Conservation (phyloP, 768 basidiomycete species). For the Calocybe cyanea region DNA sequence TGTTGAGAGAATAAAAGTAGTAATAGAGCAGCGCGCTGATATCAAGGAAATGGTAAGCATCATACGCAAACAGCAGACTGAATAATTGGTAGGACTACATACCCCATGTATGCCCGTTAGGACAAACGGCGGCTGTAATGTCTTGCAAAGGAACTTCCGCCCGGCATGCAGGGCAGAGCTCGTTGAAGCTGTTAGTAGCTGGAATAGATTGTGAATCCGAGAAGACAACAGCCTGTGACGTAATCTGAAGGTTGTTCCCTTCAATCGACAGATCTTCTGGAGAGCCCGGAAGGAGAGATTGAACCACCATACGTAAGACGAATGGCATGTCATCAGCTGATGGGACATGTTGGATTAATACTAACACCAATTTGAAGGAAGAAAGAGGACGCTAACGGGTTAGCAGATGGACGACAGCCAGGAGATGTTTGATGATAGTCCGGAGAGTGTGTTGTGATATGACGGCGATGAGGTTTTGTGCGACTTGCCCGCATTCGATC, state of each 20-base stretch:
- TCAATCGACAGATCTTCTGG: conserved; percentile 35
- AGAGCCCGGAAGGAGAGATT: conserved; percentile 52
- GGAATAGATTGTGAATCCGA: conserved; percentile 25
- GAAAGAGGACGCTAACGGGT: conserved; percentile 34
- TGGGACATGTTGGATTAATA: conserved; percentile 1
- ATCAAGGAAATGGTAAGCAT: conserved; percentile 13
- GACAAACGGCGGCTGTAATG: conserved; percentile 57
- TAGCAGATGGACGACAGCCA: conserved; percentile 40
- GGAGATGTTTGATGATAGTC: conserved; percentile 54
- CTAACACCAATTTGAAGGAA: conserved; percentile 2
- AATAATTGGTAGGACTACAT: conserved; percentile 21
- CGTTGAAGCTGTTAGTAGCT: conserved; percentile 42
- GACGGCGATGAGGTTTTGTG: conserved; percentile 42
- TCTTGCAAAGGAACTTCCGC: conserved; percentile 56
- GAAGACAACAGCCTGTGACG: conserved; percentile 21
- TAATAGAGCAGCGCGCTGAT: conserved; percentile 75
- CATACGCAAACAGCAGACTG: background rate
- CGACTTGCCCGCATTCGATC: conserved; percentile 46
- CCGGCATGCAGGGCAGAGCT: conserved; percentile 74
- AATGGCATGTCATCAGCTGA: conserved; percentile 65
- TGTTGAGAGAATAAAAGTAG: conserved; percentile 77
- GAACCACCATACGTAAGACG: conserved; percentile 54
- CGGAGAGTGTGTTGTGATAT: conserved; percentile 54
- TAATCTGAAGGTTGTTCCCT: conserved; percentile 26
- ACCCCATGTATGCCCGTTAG: conserved; percentile 79